phyloP scores from a whole-genome alignment of 352 stramenopile species.

The Ophiocytium majus region DNA sequence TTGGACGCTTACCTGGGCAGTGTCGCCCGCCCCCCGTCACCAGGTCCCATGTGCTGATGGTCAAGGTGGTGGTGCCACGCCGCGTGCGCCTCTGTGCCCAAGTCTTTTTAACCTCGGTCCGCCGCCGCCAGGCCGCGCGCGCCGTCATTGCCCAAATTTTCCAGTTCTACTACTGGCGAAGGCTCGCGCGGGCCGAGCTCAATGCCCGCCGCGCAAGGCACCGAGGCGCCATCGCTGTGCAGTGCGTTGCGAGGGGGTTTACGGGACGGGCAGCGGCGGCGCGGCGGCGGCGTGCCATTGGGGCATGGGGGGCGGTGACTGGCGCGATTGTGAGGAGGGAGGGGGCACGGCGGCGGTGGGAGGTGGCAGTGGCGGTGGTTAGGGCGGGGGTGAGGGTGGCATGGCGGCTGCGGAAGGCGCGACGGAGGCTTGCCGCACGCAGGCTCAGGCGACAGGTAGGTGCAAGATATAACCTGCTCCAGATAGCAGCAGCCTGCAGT shows the following conservation, averaged over 20 bases:
- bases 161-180: background rate
- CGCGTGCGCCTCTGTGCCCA: no score
- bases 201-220: background rate
- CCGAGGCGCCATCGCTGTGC: conserved; percentile 2
- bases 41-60: no score
- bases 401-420: background rate
- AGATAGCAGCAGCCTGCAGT: no score
- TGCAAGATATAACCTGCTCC: background rate
- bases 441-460: background rate
- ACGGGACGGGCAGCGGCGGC: background rate
- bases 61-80: background rate
- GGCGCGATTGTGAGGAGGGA: background rate
- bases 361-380: background rate
- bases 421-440: background rate
- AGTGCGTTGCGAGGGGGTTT: background rate
- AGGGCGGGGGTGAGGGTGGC: background rate
- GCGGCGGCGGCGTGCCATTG: background rate
- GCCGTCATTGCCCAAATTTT: background rate
- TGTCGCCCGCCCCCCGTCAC: no score
- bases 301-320: background rate
- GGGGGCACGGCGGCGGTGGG: background rate
- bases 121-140: no score
- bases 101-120: no score
- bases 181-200: background rate
- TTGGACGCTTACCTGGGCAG: no score